Conservation (phyloP, 176 grass and related monocot species). For the Oryza meyeriana region DNA sequence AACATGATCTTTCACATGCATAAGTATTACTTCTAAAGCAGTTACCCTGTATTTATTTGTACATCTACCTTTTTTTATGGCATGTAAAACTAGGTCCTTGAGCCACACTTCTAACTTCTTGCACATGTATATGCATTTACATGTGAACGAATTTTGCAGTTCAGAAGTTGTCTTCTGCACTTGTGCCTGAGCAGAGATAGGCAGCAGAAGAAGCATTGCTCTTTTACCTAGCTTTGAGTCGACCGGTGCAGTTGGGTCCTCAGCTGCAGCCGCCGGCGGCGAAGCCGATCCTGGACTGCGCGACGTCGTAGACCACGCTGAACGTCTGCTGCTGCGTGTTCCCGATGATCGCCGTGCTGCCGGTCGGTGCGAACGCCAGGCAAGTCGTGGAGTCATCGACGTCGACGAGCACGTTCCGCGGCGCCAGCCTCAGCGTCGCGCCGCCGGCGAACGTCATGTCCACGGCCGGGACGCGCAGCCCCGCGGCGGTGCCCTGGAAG, state of each 20-base stretch:
- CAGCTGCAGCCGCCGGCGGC: slow-evolving; percentile 68
- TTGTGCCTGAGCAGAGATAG: not conserved
- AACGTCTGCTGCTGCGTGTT: slow-evolving; percentile 93
- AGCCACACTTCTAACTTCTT: not conserved
- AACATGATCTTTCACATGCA: not conserved
- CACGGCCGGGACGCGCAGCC: slow-evolving; percentile 49
- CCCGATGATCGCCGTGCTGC: slow-evolving; percentile 58
- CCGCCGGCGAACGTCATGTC: slow-evolving; percentile 54
- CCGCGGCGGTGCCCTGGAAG: slow-evolving; percentile 44
- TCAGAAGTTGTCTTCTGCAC: not conserved
- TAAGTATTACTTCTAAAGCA: not conserved
- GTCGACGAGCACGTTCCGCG: slow-evolving; percentile 55
- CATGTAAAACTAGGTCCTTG: not conserved
- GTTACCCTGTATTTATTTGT: not conserved
- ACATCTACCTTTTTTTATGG: not conserved
- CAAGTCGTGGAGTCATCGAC: slow-evolving; percentile 65
- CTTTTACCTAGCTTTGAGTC: not conserved
- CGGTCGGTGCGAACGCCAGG: slow-evolving; percentile 64
- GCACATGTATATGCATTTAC: not conserved
- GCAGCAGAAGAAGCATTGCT: slow-evolving; percentile 10
- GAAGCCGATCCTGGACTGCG: slow-evolving; percentile 60
- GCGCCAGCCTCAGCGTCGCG: slow-evolving; percentile 38
- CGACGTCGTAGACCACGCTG: slow-evolving; percentile 65
- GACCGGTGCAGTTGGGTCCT: not conserved
- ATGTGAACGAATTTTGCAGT: slow-evolving; percentile 8